Evolutionary conservation across 1,139 yeast genomes (phyloP).

Genomic region (Yamadazyma kanchanaburiensis): DNA sequence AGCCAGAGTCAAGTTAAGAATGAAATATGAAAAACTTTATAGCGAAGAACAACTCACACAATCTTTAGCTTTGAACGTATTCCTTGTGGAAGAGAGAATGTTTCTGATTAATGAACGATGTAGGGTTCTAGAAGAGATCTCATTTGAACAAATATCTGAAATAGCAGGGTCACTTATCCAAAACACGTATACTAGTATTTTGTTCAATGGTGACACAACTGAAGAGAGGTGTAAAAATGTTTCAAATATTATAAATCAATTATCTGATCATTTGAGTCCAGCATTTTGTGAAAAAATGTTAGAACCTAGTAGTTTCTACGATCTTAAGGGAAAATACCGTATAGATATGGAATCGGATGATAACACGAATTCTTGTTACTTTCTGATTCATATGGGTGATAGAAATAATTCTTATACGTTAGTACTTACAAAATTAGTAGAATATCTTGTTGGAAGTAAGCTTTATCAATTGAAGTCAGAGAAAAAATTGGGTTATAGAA

Average conservation of each 20-base stretch:
- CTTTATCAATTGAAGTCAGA: slow-evolving; percentile 49
- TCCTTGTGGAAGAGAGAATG: slow-evolving; percentile 51
- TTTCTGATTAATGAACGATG: slow-evolving; percentile 51
- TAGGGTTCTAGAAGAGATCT: slow-evolving; percentile 27
- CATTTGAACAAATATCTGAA: slow-evolving; percentile 18
- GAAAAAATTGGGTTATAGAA: slow-evolving; percentile 44
- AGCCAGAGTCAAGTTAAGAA: slow-evolving; percentile 41
- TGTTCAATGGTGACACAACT: slow-evolving; percentile 49
- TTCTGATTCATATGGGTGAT: slow-evolving; percentile 54
- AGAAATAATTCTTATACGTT: slow-evolving; percentile 29
- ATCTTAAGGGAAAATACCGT: slow-evolving; percentile 7
- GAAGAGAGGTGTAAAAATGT: slow-evolving; percentile 10
- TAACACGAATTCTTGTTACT: slow-evolving; percentile 9
- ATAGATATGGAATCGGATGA: slow-evolving; percentile 1
- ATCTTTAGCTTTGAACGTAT: slow-evolving; percentile 44
- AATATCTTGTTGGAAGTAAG: slow-evolving; percentile 38
- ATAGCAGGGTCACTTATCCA: slow-evolving; percentile 16
- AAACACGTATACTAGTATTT: slow-evolving; percentile 31
- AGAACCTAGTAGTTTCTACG: slow-evolving; percentile 11
- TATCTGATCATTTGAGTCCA: slow-evolving; percentile 6
- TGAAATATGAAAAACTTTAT: slow-evolving; percentile 37
- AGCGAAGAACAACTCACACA: slow-evolving; percentile 37
- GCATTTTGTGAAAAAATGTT: slow-evolving; percentile 2
- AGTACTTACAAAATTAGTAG: slow-evolving; percentile 41
- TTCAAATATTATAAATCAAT: slow-evolving; percentile 11